Percentiles rank a stretch among this genome's conserved stretches.
phyloP scores from a whole-genome alignment of 2,329 filamentous ascomycete genomes.

The Sporothrix pseudoabietina region DNA sequence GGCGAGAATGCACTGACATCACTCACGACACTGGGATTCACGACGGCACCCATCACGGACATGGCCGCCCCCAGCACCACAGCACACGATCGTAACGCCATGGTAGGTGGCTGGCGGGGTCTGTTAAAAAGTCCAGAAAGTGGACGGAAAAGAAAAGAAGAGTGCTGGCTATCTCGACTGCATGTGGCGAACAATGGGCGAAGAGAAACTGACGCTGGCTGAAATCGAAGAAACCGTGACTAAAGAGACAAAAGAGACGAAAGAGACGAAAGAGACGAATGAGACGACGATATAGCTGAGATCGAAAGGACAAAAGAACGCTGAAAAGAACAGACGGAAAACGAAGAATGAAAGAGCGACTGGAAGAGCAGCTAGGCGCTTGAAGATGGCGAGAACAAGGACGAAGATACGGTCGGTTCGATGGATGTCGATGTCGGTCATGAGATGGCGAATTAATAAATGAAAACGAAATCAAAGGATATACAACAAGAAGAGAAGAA shows the following conservation, averaged over 20 bases:
- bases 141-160: background rate
- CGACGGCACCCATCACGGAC: background rate
- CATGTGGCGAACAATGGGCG: conserved; percentile 15
- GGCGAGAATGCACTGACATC: background rate
- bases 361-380: conserved; percentile 13
- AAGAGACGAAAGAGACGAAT: background rate
- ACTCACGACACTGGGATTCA: background rate
- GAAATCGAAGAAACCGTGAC: background rate
- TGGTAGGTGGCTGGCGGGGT: background rate
- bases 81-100: conserved; percentile 23
- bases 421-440: background rate
- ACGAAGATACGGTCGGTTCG: background rate
- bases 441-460: background rate
- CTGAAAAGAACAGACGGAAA: background rate
- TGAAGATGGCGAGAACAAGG: background rate
- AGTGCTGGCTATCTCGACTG: conserved; percentile 25
- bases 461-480: background rate
- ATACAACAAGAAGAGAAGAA: background rate
- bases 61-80: conserved; percentile 15
- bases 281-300: background rate
- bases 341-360: conserved; percentile 23
- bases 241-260: background rate
- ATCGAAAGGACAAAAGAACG: background rate
- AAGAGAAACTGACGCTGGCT: background rate
- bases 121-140: background rate